phyloP scores from a whole-genome alignment of 2,329 filamentous ascomycete species.

The Neoarthrinium moseri region DNA sequence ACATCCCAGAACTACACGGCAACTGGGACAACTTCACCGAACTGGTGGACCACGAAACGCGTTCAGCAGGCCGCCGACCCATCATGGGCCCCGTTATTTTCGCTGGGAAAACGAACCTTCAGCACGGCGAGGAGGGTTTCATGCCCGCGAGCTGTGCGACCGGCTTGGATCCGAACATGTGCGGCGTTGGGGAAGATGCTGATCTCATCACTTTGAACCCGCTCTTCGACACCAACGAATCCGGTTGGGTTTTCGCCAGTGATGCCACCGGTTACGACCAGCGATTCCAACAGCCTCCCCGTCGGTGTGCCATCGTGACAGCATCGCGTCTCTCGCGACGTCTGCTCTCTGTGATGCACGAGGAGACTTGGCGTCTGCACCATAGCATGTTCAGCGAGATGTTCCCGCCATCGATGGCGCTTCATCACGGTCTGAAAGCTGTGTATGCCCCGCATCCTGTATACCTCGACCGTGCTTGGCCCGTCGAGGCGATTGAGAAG shows the following conservation, averaged over 20 bases:
- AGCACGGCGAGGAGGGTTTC: constrained; percentile 51
- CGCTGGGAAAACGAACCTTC: constrained; percentile 43
- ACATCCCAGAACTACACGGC: constrained; percentile 69
- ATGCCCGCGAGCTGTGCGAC: constrained; percentile 55
- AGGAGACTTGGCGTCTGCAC: constrained; percentile 65
- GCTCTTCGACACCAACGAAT: constrained; percentile 69
- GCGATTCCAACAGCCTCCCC: constrained; percentile 55
- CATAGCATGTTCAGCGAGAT: constrained; percentile 79
- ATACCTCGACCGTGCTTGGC: constrained; percentile 76
- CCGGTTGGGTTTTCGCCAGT: constrained; percentile 70
- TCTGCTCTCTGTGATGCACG: constrained; percentile 70
- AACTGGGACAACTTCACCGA: constrained; percentile 70
- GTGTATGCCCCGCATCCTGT: constrained; percentile 81
- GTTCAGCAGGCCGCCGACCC: constrained; percentile 46
- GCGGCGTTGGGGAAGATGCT: constrained; percentile 69
- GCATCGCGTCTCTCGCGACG: constrained; percentile 66
- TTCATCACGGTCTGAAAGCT: constrained; percentile 77
- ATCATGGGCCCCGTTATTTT: constrained; percentile 69
- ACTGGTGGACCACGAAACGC: constrained; percentile 61
- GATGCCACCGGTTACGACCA: constrained; percentile 69
- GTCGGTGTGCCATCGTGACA: constrained; percentile 70
- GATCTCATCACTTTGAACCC: constrained; percentile 79
- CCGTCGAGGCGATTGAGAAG: constrained; percentile 64
- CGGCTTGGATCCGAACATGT: constrained; percentile 49
- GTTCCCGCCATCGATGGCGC: constrained; percentile 69